These are phyloP conservation scores for Cicer chorassanicum DNA, from an alignment of 306 rosid species.

Conservation along the genomic window DNA sequence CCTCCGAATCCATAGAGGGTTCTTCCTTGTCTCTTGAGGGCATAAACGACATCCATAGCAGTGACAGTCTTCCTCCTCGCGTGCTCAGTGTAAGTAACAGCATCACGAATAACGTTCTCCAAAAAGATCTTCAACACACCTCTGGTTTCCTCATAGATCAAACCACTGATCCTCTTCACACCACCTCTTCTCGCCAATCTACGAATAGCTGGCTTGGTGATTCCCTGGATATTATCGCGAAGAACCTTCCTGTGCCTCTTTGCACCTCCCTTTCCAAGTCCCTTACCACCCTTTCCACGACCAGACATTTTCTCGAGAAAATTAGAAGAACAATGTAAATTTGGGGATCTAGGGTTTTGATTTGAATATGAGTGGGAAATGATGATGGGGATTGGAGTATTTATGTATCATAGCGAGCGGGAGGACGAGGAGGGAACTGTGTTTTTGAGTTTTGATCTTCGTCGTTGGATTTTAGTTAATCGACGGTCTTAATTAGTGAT, in stretches of 20 bases:
- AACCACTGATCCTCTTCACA: constrained; percentile 44
- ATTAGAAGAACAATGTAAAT: not conserved
- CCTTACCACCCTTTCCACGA: constrained; percentile 47
- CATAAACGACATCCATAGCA: constrained; percentile 38
- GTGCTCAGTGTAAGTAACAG: constrained; percentile 34
- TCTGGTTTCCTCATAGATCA: constrained; percentile 47
- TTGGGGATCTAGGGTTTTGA: not conserved
- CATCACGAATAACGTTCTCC: constrained; percentile 45
- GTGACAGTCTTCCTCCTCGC: constrained; percentile 41
- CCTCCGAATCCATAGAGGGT: constrained; percentile 40
- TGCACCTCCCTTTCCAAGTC: constrained; percentile 46
- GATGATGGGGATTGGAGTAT: not conserved
- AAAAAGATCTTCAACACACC: constrained; percentile 44
- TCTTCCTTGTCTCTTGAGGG: constrained; percentile 38
- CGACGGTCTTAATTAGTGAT: not conserved
- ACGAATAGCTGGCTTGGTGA: constrained; percentile 47
- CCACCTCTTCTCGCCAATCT: constrained; percentile 50
- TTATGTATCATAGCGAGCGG: constrained; percentile 26
- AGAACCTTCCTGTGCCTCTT: constrained; percentile 50
- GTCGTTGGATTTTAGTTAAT: constrained; percentile 12
- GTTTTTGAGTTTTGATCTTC: not conserved
- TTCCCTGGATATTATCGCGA: constrained; percentile 47
- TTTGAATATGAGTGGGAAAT: not conserved
- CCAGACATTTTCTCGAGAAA: constrained; percentile 16
- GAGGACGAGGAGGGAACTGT: not conserved